Conservation (phyloP, 305 asterid species). For the Solanum hybrid region DNA sequence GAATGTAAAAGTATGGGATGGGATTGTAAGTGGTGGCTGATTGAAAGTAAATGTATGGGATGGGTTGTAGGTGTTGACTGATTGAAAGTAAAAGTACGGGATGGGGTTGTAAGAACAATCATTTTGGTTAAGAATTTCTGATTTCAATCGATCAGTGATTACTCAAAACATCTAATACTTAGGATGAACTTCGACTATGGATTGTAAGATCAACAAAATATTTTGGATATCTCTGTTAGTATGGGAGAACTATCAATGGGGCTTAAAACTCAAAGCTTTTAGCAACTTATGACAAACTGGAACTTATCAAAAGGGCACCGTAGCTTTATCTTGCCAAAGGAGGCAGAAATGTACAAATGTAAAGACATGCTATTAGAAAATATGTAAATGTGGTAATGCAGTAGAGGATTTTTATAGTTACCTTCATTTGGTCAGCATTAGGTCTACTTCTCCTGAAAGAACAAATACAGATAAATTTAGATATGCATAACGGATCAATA, state of each 20-base stretch:
- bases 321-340: background rate
- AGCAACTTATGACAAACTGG: background rate
- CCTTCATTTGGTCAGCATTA: slow-evolving; percentile 43
- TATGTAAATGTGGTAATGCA: background rate
- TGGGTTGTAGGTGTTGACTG: background rate
- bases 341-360: background rate
- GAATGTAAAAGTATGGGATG: background rate
- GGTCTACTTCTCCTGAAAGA: slow-evolving; percentile 68
- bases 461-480: slow-evolving; percentile 7
- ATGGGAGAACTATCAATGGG: background rate
- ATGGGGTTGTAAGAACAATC: background rate
- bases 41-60: background rate
- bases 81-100: background rate
- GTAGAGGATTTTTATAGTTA: slow-evolving; percentile 8
- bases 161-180: background rate
- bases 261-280: background rate
- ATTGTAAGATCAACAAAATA: background rate
- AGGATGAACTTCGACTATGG: background rate
- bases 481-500: background rate
- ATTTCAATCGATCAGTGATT: background rate
- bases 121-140: background rate
- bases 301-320: background rate
- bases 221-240: background rate
- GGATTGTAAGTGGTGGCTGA: background rate
- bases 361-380: background rate